Base-by-base conservation (phyloP, 306 rosid species). In the Fagus sylvatica region DNA sequence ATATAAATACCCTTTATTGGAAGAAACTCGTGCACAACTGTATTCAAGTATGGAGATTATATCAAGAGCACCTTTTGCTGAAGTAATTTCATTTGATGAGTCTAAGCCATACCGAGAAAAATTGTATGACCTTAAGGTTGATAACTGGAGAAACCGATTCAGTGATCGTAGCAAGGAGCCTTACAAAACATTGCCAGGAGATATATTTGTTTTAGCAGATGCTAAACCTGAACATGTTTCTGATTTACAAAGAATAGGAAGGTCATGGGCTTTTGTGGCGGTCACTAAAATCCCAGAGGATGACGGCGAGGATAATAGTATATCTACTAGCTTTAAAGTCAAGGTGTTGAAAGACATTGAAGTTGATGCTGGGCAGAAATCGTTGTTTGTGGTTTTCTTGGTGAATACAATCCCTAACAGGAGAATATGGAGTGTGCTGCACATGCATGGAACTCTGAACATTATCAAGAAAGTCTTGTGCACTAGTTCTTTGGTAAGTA, bases 131-230 rank as follows among this genome's bases (percentile, higher is more conserved):
- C 69, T 89, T 57, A 69, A 32, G 37, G 85, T 90, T 70, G 73
- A 71, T 46, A 57, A 0, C 55, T 93, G 96, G 96, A 76, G 46
- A 64, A 93, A 90, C 60, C 80, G 87, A 72, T 88, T 57, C 46
- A 53, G 71, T 66, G 80, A 76, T n/a, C 49, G 71, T 15, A 88
- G 96, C 4, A 90, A 87, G 78, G 93, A 82, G 61, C 74, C 85
- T 8, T 89, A 90, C 84, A 87, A 84, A 82, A 85, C 90, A 62
- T 77, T 89, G 77, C 79, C 80, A 0, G 96, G 97, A 36, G 96
- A 93, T 85, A 67, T 93, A 54, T 83, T 90, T 53, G 57, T 90
- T 71, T 77, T 93, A 71, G 81, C 89, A 0, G 89, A 90, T 82
- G 85, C 82, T 28, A 90, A 82, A 73, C 92, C 94, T 0, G 90